Conservation (phyloP, 352 stramenopile species). For the Pythium brassicae region DNA sequence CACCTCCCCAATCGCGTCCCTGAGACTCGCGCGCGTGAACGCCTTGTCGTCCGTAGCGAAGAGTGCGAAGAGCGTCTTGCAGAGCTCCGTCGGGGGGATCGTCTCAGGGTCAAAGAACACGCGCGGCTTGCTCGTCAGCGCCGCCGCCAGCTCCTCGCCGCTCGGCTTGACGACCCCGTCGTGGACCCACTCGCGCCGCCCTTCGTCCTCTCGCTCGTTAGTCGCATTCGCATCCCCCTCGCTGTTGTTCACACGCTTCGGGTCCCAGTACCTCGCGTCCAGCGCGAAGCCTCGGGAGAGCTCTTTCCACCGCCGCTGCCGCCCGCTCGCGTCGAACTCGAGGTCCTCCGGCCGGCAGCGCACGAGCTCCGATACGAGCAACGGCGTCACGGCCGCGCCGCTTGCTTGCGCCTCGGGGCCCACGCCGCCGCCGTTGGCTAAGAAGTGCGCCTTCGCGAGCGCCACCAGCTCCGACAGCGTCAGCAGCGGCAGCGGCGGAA, state of each 20-base stretch:
- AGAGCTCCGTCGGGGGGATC: constrained; percentile 23
- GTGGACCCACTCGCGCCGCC: constrained; percentile 25
- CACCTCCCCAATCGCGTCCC: constrained; percentile 31
- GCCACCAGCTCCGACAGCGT: constrained; percentile 29
- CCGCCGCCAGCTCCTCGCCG: constrained; percentile 18
- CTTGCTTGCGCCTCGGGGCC: constrained; percentile 16
- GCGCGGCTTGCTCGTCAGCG: constrained; percentile 20
- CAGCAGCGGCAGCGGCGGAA: constrained; percentile 26
- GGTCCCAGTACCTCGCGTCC: constrained; percentile 55
- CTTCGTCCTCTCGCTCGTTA: constrained; percentile 52
- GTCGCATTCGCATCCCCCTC: constrained; percentile 11
- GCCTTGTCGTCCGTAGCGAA: constrained; percentile 16
- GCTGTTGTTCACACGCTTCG: constrained; percentile 27
- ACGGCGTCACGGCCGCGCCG: constrained; percentile 45
- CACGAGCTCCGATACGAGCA: constrained; percentile 57
- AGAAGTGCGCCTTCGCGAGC: constrained; percentile 38
- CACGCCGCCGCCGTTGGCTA: constrained; percentile 14
- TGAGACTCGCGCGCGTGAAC: constrained; percentile 36
- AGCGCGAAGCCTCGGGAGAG: constrained; percentile 61
- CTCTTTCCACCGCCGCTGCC: constrained; percentile 30
- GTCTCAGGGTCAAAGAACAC: constrained; percentile 25
- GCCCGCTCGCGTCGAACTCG: constrained; percentile 9
- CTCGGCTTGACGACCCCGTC: constrained; percentile 54
- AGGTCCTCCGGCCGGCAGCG: constrained; percentile 14
- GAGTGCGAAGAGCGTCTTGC: constrained; percentile 25